These are phyloP conservation scores for Suillus tomentosus DNA, from an alignment of 768 basidiomycete genomes.

Conservation along the genomic window DNA sequence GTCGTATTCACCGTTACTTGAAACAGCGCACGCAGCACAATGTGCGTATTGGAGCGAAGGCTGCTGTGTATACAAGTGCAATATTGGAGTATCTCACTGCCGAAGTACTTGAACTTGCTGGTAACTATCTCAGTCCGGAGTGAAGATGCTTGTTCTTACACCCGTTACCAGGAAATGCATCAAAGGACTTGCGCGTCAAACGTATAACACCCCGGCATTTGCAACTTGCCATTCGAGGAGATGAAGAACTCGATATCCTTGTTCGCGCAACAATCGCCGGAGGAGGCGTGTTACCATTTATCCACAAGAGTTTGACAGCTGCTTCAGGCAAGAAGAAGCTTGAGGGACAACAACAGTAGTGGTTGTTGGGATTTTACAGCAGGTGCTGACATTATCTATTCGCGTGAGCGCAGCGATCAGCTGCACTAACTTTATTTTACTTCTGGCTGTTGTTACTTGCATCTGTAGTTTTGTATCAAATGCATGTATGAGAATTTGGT, in stretches of 20 bases:
- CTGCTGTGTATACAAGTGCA: slow-evolving; percentile 94
- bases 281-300: slow-evolving; percentile 85
- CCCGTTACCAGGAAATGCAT: slow-evolving; percentile 76
- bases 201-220: slow-evolving; percentile 96
- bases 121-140: slow-evolving; percentile 42
- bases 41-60: slow-evolving; percentile 95
- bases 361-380: slow-evolving; percentile 8
- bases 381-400: slow-evolving; percentile 1
- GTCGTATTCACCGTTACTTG: slow-evolving; percentile 95
- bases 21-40: slow-evolving; percentile 93
- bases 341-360: slow-evolving; percentile 27
- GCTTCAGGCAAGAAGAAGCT: slow-evolving; percentile 52
- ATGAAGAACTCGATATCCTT: slow-evolving; percentile 95
- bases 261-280: slow-evolving; percentile 94
- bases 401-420: neutral
- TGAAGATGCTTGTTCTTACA: neutral
- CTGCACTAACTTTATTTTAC: slow-evolving; percentile 1
- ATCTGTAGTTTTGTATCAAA: slow-evolving; percentile 9
- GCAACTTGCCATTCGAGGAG: slow-evolving; percentile 94
- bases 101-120: slow-evolving; percentile 94
- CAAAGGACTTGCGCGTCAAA: slow-evolving; percentile 95
- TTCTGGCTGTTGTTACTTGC: slow-evolving; percentile 1
- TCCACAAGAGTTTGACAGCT: slow-evolving; percentile 77
- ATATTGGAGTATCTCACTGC: slow-evolving; percentile 96
- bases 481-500: neutral